Evolutionary conservation across 768 basidiomycete species (phyloP).

Genomic region (Tylopilus vinaceipallidus): DNA sequence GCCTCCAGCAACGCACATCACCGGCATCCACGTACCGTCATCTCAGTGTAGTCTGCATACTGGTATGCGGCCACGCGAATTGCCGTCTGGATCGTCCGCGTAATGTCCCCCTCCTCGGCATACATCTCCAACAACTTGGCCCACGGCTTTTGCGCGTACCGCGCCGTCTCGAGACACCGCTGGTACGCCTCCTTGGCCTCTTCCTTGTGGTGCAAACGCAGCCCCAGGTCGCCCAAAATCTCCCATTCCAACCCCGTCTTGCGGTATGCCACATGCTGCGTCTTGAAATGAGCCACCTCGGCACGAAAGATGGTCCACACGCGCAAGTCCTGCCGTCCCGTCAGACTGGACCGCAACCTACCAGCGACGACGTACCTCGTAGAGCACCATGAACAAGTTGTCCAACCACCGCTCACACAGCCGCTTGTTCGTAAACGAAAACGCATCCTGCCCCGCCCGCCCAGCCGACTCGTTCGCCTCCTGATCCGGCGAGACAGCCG

Average conservation of each 20-base stretch:
- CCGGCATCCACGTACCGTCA: too few relatives aligned
- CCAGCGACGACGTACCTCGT: constrained; percentile 61
- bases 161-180: constrained; percentile 81
- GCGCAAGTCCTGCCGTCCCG: constrained; percentile 65
- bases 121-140: constrained; percentile 92
- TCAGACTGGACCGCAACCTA: background rate
- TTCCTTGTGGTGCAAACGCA: constrained; percentile 95
- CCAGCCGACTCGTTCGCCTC: constrained; percentile 22
- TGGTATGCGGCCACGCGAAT: constrained; percentile 93
- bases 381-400: constrained; percentile 97
- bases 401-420: constrained; percentile 98
- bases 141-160: constrained; percentile 93
- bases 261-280: constrained; percentile 95
- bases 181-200: constrained; percentile 99
- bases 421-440: constrained; percentile 94
- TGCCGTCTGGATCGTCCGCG: constrained; percentile 85
- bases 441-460: constrained; percentile 51
- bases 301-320: constrained; percentile 99
- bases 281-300: constrained; percentile 98
- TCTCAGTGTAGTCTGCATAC: constrained; percentile 85
- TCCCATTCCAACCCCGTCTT: constrained; percentile 99
- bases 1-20: too few relatives aligned
- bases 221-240: constrained; percentile 90
- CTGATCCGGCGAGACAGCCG: constrained; percentile 33
- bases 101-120: constrained; percentile 94